Base-by-base conservation (phyloP, 139 green algal genomes). In the Coccomyxa sp. region DNA sequence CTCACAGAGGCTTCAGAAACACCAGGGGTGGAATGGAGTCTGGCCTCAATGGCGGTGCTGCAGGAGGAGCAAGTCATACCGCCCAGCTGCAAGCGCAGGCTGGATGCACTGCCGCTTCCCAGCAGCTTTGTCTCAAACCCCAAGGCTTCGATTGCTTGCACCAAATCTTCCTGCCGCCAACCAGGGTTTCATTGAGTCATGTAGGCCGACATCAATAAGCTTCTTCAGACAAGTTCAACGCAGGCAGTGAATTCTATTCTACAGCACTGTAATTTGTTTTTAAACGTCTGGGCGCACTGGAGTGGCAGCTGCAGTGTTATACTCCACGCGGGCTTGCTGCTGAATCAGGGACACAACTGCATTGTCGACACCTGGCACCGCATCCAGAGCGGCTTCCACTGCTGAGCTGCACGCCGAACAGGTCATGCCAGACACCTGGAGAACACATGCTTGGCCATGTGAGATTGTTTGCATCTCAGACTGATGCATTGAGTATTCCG, bases 31-130 rank as follows among this genome's bases (percentile, higher is more conserved):
- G 38, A 84, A 21, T 58, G 57, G 77, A 97, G 87, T 23, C 87
- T 90, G 0, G 31, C n/a, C 85, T 98, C 94, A n/a, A 98, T 89
- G 10, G 86, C 85, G 38, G 63, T 66, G 12, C 85, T 88, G 90
- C 95, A 98, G 30, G 89, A 85, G 30, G 86, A 88, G 84, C 95
- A 98, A 0, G 90, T 95, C 93, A 98, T 97, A 82, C 95, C 95
- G 17, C 83, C 84, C 15, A 97, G 79, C 28, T 38, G 58, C 81
- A 95, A 80, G 15, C 81, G 80, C 16, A 82, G 59, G 0, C 58
- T 82, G 60, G 68, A 27, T 76, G 74, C 74, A 79, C n/a, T 66
- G 63, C 86, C 82, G 66, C 82, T 38, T 60, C 83, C 82, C 68
- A 75, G 25, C 28, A 67, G 77, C 58, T 67, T 51, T n/a, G 85